Evolutionary conservation across 2,329 filamentous ascomycete genomes (phyloP).

Genomic region (Ophiostoma piceae): DNA sequence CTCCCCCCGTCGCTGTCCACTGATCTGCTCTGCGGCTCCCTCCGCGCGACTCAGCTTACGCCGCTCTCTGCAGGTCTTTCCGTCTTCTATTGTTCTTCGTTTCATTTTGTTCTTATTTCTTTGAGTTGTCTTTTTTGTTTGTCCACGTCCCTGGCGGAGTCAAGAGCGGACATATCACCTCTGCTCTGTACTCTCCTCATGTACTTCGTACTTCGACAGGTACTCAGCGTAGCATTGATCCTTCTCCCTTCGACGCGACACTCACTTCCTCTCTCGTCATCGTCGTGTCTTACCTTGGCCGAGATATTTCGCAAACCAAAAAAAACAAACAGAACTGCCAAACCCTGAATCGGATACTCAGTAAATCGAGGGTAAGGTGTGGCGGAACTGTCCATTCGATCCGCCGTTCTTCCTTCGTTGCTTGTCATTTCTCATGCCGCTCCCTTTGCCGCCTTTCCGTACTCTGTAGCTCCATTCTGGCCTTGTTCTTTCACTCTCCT

Average conservation of each 20-base stretch:
- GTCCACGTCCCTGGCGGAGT: not conserved
- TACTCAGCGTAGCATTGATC: not conserved
- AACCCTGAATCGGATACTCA: not conserved
- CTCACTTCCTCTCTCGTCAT: not conserved
- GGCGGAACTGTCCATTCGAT: not conserved
- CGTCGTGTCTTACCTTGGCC: not conserved
- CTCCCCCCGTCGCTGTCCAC: not conserved
- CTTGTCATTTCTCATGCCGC: not conserved
- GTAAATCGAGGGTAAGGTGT: not conserved
- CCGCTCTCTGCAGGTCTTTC: conserved; percentile 10
- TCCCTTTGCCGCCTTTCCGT: not conserved
- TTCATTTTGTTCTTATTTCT: not conserved
- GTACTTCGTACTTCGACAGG: too few relatives aligned
- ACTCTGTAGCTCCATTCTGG: not conserved
- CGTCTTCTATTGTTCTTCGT: not conserved
- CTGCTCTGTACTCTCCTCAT: not conserved
- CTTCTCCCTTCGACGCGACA: not conserved
- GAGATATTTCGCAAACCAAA: not conserved
- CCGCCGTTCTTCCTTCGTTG: not conserved
- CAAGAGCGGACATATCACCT: not conserved
- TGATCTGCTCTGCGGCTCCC: conserved; percentile 4
- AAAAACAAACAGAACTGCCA: not conserved
- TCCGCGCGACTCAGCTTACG: conserved; percentile 1
- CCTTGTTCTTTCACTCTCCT: not conserved
- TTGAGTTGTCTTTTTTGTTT: not conserved